Conservation (phyloP, 345 rosid genomes). For the Excoecaria agallocha region DNA sequence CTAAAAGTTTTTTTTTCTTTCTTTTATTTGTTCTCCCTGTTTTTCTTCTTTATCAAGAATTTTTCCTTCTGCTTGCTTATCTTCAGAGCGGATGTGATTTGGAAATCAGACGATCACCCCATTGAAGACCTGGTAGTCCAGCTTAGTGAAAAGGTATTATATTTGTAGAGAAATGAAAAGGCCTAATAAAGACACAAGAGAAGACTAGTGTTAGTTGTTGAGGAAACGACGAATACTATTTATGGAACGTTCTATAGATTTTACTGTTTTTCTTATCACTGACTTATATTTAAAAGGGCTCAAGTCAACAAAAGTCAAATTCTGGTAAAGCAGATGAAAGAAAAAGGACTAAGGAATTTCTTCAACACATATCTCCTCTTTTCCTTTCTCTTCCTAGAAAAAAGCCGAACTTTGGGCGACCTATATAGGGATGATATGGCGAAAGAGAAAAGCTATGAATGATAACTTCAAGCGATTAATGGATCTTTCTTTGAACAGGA, state of each 20-base stretch:
- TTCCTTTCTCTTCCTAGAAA: not conserved
- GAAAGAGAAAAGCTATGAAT: not conserved
- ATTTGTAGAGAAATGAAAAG: not conserved
- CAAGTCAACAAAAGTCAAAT: constrained; percentile 5
- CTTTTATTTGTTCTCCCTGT: no score
- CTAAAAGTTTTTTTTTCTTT: not conserved
- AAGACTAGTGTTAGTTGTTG: not conserved
- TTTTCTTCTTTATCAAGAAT: not conserved
- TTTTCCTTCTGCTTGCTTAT: not conserved
- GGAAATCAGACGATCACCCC: constrained; percentile 59
- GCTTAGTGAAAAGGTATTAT: constrained; percentile 54
- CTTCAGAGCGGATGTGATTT: constrained; percentile 50
- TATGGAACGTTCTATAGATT: not conserved
- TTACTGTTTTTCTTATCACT: no score
- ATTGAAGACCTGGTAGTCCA: constrained; percentile 50
- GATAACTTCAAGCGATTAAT: not conserved
- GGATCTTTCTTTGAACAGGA: constrained; percentile 31
- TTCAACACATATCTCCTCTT: not conserved
- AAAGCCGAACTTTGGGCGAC: not conserved
- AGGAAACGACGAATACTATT: not conserved
- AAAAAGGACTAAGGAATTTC: not conserved
- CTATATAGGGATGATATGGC: not conserved
- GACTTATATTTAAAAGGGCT: no score
- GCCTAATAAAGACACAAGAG: not conserved
- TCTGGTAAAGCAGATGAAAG: not conserved